These are phyloP conservation scores for Zelopaecilomyces penicillatus DNA, from an alignment of 2,329 filamentous ascomycete genomes.

Conservation along the genomic window DNA sequence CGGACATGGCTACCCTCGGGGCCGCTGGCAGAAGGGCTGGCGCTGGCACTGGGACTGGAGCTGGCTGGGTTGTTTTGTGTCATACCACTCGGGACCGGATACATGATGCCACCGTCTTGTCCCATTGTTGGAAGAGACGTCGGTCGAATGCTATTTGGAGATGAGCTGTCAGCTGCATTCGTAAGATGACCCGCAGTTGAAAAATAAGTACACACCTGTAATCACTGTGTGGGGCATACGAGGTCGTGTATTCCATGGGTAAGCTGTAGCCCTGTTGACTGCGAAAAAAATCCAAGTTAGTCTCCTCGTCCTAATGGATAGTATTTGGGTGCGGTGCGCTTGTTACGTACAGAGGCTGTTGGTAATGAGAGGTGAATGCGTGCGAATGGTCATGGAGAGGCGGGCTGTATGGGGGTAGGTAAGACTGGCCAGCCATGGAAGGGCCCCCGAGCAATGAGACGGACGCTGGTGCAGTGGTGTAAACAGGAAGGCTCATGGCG, in stretches of 20 bases:
- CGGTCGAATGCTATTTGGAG: constrained; percentile 26
- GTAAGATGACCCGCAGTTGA: not conserved
- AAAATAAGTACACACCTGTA: constrained; percentile 29
- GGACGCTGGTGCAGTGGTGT: constrained; percentile 42
- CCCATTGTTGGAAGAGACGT: constrained; percentile 26
- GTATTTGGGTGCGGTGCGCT: constrained; percentile 20
- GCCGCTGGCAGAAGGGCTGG: constrained; percentile 12
- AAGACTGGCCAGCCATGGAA: constrained; percentile 32
- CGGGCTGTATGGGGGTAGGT: constrained; percentile 42
- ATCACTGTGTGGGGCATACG: constrained; percentile 24
- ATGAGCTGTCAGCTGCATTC: not conserved
- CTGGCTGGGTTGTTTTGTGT: constrained; percentile 21
- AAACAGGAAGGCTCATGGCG: constrained; percentile 39
- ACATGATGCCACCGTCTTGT: constrained; percentile 34
- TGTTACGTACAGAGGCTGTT: constrained; percentile 27
- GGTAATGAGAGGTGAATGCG: constrained; percentile 25
- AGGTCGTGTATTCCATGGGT: constrained; percentile 35
- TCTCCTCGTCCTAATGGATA: constrained; percentile 9
- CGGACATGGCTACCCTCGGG: constrained; percentile 47
- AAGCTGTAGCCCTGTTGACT: constrained; percentile 32
- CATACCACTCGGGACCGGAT: constrained; percentile 32
- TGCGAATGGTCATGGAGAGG: constrained; percentile 37
- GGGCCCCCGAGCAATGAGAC: constrained; percentile 45
- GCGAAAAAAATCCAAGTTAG: constrained; percentile 15
- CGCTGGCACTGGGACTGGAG: not conserved